These are phyloP conservation scores for Pseudogymnoascus sp. DNA, from an alignment of 2,329 filamentous ascomycete species.

Conservation along the genomic window DNA sequence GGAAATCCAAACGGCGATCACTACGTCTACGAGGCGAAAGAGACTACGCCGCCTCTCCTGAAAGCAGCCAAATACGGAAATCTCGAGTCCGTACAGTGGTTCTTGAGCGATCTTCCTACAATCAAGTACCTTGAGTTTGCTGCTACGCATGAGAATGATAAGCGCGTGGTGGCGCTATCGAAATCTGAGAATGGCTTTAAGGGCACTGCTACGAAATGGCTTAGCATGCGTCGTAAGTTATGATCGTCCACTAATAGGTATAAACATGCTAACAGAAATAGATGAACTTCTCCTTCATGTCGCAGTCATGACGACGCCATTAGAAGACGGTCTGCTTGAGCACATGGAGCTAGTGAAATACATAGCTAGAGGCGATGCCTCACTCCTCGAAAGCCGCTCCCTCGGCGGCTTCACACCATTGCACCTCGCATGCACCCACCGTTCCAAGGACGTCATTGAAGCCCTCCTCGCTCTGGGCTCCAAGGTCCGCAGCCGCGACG, in stretches of 20 bases:
- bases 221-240: constrained; percentile 48
- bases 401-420: constrained; percentile 56
- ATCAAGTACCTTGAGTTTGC: constrained; percentile 62
- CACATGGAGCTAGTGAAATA: constrained; percentile 53
- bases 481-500: constrained; percentile 57
- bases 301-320: constrained; percentile 40
- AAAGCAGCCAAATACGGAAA: constrained; percentile 47
- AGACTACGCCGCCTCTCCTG: constrained; percentile 49
- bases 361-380: constrained; percentile 52
- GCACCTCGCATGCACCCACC: constrained; percentile 52
- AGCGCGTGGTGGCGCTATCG: constrained; percentile 51
- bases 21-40: constrained; percentile 32
- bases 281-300: constrained; percentile 59
- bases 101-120: constrained; percentile 61
- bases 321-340: constrained; percentile 21
- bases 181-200: constrained; percentile 55
- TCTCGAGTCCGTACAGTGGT: constrained; percentile 67
- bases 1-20: constrained; percentile 47
- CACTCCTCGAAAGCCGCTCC: constrained; percentile 53
- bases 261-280: constrained; percentile 24
- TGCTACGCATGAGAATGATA: constrained; percentile 50
- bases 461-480: constrained; percentile 56
- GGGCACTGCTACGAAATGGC: constrained; percentile 51
- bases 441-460: constrained; percentile 43
- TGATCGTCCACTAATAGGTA: constrained; percentile 4